Base-by-base conservation (phyloP, 352 stramenopile species). In the Blastocystis sp. region DNA sequence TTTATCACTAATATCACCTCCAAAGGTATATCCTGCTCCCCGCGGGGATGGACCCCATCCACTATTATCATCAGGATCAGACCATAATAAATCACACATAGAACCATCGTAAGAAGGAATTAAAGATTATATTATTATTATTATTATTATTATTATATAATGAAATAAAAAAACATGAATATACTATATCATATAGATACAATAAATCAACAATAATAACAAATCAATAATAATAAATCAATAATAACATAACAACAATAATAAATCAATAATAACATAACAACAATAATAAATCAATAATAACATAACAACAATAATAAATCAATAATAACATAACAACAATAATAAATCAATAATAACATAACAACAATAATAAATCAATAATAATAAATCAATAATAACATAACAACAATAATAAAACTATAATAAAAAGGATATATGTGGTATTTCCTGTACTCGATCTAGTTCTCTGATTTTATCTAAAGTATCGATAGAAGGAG, bases 1-100 rank as follows among this genome's bases (percentile, higher is more conserved):
- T 68, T 93, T 72, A 48, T 83, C 72, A 21, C 76, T 83, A 49
- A 89, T 83, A 64, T 90, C 80, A 23, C 77, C 68, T n/a, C 83
- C 84, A 76, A 92, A 93, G 18, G 84, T 80, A 72, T 87, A 93
- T 25, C 83, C 82, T 5, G 81, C 80, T 30, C 73, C 88, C 36
- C 85, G 76, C 31, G 85, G 84, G 30, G 80, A 93, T 52, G 94
- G 91, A 59, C 84, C 85, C 86, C 86, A 95, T 40, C 86, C 86
- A 30, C 73, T 83, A 41, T 78, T 70, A 58, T 91, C 81, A 67
- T 95, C 84, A 3, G 88, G 87, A 75, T 96, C 88, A 32, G 78
- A 91, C 88, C 88, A 95, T 3, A 96, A 73, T 34, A 96, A 73
- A 76, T 95, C 88, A 70, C 88, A 95, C 83, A 96, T 93, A 5